Evolutionary conservation across 179 eudicot genomes (phyloP).

Genomic region (Carnegiea gigantea): DNA sequence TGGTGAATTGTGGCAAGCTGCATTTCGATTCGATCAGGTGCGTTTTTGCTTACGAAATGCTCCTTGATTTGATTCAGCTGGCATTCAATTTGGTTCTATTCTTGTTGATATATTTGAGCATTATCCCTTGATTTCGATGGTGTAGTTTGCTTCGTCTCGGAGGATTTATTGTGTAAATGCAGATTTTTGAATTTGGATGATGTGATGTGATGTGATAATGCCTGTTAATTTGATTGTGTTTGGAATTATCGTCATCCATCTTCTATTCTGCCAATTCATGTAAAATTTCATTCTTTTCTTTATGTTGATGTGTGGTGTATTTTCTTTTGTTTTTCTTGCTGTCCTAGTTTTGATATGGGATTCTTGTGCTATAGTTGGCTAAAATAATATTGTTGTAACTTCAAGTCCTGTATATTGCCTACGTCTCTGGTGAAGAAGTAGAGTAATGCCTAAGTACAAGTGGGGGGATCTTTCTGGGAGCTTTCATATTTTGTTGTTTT

Average conservation of each 20-base stretch:
- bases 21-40: slow-evolving; percentile 19
- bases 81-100: background rate
- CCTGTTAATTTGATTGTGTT: background rate
- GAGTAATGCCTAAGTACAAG: background rate
- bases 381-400: background rate
- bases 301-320: too few relatives aligned
- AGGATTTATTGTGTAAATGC: background rate
- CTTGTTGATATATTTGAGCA: background rate
- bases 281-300: background rate
- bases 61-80: background rate
- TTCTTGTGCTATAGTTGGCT: background rate
- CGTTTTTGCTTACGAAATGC: background rate
- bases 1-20: background rate
- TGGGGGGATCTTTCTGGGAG: background rate
- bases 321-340: background rate
- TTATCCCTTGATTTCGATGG: background rate
- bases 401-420: background rate
- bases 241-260: background rate
- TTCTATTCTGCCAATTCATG: background rate
- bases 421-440: background rate
- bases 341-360: background rate
- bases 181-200: background rate
- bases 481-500: background rate
- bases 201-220: background rate
- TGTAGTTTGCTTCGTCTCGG: background rate